Percentiles rank a stretch among this genome's conserved stretches.
phyloP scores from a whole-genome alignment of 192 early-diverging fungal species.

The Coemansia sp. region DNA sequence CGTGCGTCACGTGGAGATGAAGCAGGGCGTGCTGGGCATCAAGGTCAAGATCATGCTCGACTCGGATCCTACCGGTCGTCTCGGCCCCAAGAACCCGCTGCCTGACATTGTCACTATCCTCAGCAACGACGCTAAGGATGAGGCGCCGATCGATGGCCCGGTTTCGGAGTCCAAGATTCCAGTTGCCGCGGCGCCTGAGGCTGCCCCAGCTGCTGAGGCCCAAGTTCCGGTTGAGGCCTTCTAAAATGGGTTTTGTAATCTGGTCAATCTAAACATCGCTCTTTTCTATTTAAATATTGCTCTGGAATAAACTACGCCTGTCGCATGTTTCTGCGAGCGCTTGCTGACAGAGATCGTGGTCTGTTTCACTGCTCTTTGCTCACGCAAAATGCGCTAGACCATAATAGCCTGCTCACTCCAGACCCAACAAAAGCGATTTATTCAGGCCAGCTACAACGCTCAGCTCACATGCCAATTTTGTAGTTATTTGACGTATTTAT shows the following conservation, averaged over 20 bases:
- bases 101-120: slow-evolving; percentile 95
- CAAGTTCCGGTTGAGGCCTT: slow-evolving; percentile 43
- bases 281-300: slow-evolving; percentile 3
- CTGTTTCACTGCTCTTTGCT: too few species aligned
- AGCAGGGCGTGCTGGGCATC: slow-evolving; percentile 98
- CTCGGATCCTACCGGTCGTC: slow-evolving; percentile 87
- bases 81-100: slow-evolving; percentile 92
- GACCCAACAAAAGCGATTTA: not conserved
- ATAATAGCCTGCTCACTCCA: not conserved
- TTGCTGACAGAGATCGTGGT: not conserved
- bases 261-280: slow-evolving; percentile 7
- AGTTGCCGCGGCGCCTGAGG: slow-evolving; percentile 26
- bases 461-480: not conserved
- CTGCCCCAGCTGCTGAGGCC: slow-evolving; percentile 25
- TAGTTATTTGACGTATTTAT: not conserved
- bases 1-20: slow-evolving; percentile 95
- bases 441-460: not conserved
- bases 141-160: slow-evolving; percentile 68
- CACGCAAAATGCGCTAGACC: not conserved
- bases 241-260: slow-evolving; percentile 38
- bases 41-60: slow-evolving; percentile 99
- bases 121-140: slow-evolving; percentile 79
- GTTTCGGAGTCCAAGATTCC: slow-evolving; percentile 61
- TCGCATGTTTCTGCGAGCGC: not conserved
- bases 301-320: slow-evolving; percentile 9